phyloP scores from a whole-genome alignment of 2,329 filamentous ascomycete species.

The Geoglossum cookeanum region DNA sequence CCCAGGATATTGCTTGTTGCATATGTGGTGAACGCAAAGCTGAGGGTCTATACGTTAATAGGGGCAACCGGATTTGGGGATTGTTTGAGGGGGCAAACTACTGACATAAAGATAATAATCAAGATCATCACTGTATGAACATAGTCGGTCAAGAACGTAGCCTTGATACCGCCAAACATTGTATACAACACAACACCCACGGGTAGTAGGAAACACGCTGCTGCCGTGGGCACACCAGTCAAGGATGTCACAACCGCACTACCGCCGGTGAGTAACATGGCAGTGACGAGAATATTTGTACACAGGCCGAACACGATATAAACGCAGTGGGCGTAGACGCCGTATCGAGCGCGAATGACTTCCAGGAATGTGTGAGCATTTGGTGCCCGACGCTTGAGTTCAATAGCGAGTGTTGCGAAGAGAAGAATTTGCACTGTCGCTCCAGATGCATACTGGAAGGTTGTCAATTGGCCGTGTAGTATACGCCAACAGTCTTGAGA shows the following conservation, averaged over 20 bases:
- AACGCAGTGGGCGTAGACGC: conserved; percentile 49
- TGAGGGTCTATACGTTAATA: neutral
- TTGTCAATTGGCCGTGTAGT: neutral
- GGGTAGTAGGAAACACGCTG: conserved; percentile 66
- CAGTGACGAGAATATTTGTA: conserved; percentile 73
- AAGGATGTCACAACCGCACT: conserved; percentile 52
- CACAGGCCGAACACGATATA: conserved; percentile 69
- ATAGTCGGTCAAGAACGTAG: conserved; percentile 71
- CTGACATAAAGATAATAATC: conserved; percentile 57
- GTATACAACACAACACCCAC: conserved; percentile 10
- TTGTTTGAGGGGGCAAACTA: neutral
- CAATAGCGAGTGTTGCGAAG: conserved; percentile 79
- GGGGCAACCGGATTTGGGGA: neutral
- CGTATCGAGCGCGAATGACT: conserved; percentile 66
- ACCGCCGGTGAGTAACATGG: conserved; percentile 76
- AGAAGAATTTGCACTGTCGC: conserved; percentile 75
- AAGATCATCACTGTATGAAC: conserved; percentile 72
- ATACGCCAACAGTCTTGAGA: conserved; percentile 39
- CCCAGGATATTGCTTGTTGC: conserved; percentile 53
- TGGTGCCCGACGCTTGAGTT: conserved; percentile 68
- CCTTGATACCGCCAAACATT: conserved; percentile 59
- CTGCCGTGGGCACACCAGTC: conserved; percentile 57
- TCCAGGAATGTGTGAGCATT: conserved; percentile 78
- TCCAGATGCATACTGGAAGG: conserved; percentile 37
- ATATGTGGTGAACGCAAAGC: conserved; percentile 64